These are phyloP conservation scores for Annulohypoxylon nitens DNA, from an alignment of 495 filamentous ascomycete species.

Conservation along the genomic window DNA sequence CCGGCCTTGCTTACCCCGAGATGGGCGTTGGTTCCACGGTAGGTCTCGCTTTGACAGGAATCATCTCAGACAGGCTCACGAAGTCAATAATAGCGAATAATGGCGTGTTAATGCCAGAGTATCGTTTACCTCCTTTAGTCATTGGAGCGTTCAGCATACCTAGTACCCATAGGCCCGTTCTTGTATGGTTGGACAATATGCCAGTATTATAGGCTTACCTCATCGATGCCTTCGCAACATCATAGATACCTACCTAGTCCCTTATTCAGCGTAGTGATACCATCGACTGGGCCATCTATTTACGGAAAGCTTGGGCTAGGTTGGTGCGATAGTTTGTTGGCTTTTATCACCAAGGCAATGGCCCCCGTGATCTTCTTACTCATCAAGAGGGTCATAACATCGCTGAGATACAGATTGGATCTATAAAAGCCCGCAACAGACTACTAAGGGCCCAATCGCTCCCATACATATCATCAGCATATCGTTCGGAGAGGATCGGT, in stretches of 20 bases:
- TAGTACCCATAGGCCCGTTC: conserved; percentile 76
- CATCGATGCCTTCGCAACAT: conserved; percentile 79
- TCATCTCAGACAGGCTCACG: conserved; percentile 63
- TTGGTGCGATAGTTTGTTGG: not conserved
- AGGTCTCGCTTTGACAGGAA: conserved; percentile 51
- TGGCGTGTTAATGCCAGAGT: conserved; percentile 70
- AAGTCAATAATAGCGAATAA: conserved; percentile 38
- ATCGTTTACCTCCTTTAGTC: conserved; percentile 76
- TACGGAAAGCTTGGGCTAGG: not conserved
- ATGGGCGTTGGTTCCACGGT: conserved; percentile 62
- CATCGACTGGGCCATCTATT: not conserved
- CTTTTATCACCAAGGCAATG: not conserved
- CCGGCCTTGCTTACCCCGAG: conserved; percentile 77
- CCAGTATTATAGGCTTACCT: conserved; percentile 75
- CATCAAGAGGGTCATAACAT: not conserved
- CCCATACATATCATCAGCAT: not conserved
- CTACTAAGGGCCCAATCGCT: not conserved
- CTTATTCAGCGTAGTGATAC: conserved; percentile 36
- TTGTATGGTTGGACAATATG: conserved; percentile 79
- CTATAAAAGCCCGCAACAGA: not conserved
- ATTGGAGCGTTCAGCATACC: conserved; percentile 68
- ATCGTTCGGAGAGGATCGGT: not conserved
- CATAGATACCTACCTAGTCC: conserved; percentile 61
- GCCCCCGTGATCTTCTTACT: not conserved
- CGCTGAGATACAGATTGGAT: not conserved